phyloP scores from a whole-genome alignment of 1,139 yeast species.

The Hansenula sp. region DNA sequence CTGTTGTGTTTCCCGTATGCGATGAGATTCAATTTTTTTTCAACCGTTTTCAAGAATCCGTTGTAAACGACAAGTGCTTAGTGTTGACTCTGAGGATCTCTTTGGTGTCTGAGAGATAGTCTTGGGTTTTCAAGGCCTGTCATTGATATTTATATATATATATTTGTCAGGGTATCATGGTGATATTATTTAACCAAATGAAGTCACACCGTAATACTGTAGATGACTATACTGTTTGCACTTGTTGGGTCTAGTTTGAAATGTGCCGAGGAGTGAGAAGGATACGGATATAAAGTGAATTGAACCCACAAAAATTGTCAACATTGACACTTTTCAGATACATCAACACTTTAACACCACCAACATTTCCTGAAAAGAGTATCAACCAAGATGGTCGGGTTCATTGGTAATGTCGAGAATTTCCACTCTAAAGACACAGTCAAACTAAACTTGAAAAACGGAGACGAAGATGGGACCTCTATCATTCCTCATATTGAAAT shows the following conservation, averaged over 20 bases:
- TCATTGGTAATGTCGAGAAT: constrained; percentile 28
- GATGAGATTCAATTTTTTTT: neutral
- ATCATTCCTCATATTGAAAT: constrained; percentile 35
- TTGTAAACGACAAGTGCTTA: no score
- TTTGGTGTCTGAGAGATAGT: no score
- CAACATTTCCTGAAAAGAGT: neutral
- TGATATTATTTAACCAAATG: no score
- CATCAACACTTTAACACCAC: neutral
- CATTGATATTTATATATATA: no score
- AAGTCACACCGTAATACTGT: no score
- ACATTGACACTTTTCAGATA: neutral
- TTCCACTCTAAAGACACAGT: constrained; percentile 28
- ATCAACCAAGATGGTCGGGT: constrained; percentile 22
- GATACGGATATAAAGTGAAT: neutral
- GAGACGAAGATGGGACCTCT: constrained; percentile 22
- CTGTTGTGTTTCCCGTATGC: neutral
- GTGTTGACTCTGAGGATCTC: no score
- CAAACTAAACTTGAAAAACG: constrained; percentile 34
- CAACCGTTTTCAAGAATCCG: neutral
- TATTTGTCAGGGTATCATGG: no score
- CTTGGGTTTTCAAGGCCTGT: no score
- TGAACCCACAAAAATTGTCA: neutral
- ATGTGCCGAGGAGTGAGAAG: neutral
- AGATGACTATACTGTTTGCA: no score
- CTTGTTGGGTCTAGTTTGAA: neutral